A percentile compares a stretch with the other conserved stretches of the same genome.
Evolutionary conservation across 2,329 filamentous ascomycete genomes (phyloP).

Genomic region (Trichoderma oligosporum): DNA sequence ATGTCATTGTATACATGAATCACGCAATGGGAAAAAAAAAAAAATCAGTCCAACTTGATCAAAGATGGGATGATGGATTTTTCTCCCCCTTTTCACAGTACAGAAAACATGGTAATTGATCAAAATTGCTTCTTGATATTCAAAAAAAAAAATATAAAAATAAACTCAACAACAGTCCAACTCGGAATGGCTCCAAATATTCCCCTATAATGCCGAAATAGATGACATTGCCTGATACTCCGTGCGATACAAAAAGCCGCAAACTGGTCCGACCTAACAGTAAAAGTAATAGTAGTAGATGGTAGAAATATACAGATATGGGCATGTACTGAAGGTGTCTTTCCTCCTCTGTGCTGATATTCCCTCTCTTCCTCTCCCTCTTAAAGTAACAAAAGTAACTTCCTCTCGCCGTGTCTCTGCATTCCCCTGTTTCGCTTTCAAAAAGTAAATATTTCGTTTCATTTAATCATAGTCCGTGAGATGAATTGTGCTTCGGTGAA

Average conservation of each 20-base stretch:
- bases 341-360: background rate
- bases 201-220: constrained; percentile 5
- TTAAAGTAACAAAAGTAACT: background rate
- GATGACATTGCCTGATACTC: constrained; percentile 16
- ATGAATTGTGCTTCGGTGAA: background rate
- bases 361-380: background rate
- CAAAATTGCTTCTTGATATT: background rate
- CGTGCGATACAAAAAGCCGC: constrained; percentile 16
- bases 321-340: background rate
- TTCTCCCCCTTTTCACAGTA: too few species aligned
- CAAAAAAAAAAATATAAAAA: background rate
- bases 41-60: too few species aligned
- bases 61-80: too few species aligned
- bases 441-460: constrained; percentile 10
- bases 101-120: too few species aligned
- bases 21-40: background rate
- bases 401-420: background rate
- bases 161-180: constrained; percentile 9
- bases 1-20: background rate
- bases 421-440: background rate
- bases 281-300: constrained; percentile 1
- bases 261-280: constrained; percentile 9
- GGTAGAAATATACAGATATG: constrained; percentile 23
- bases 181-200: constrained; percentile 12
- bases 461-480: constrained; percentile 22